Evolutionary conservation across 192 early-diverging fungal genomes (phyloP), one percentile per base, ranked within the genome.

Genomic region (Dispira parvispora): DNA sequence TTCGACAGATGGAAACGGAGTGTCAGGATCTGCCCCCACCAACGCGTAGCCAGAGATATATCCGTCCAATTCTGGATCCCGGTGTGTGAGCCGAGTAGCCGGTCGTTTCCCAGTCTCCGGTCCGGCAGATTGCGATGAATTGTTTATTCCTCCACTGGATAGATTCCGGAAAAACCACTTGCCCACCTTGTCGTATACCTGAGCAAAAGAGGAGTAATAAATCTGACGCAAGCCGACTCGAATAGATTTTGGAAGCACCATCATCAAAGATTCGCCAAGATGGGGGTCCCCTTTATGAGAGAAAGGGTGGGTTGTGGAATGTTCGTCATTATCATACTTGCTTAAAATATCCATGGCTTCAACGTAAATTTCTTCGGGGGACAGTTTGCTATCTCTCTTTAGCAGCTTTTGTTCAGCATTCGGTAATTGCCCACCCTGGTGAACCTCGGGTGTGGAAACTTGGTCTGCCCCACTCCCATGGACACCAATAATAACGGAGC

Each of bases 1-100:
- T 5, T 61, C 43, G 14, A 61, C 45, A 38, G 23, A 0, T n/a
- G 23, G n/a, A 16, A 44, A 8, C n/a, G 16, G 38, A 5, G 43
- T 21, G 10, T n/a, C 12, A 16, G 28, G 3, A 20, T 44, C 58
- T 5, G 58, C 42, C 8, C 26, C 43, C 8, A 45, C 58, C 38
- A 61, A 45, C 18, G 58, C 16, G 43, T 61, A 61, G 14, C 43
- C 43, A 14, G 42, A 61, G 10, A 44, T 25, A 25, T 61, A 61
- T 32, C 43, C 58, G 43, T 61, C 58, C 8, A 61, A 44, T 14
- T 44, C 26, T 3, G 58, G 58, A 21, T 61, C 58, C n/a, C 42
- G 58, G 13, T n/a, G 43, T 20, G 5, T 14, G 0, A 43, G 42
- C 26, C 38, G 42, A 8, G 58, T 27, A 8, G 28, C 27, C 26